Conservation (phyloP, 2,329 filamentous ascomycete genomes). For the Verticillium dahliae region DNA sequence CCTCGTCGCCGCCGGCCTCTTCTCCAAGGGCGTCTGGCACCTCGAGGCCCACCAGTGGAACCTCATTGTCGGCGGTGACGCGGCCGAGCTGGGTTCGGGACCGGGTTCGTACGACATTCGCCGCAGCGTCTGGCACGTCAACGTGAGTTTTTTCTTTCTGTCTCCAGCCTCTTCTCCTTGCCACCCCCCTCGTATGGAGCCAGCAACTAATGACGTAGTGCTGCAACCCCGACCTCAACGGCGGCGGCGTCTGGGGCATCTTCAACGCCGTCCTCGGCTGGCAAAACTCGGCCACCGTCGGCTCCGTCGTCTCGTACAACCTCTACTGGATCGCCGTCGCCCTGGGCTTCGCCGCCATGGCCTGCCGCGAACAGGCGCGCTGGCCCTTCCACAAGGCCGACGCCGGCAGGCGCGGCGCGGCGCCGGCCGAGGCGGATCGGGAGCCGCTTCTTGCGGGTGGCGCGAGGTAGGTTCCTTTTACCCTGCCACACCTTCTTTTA, state of each 20-base stretch:
- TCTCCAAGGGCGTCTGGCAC: constrained; percentile 67
- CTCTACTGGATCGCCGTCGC: constrained; percentile 13
- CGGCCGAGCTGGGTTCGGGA: constrained; percentile 42
- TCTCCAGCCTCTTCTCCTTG: background rate
- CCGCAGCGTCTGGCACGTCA: constrained; percentile 75
- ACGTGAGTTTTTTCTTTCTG: constrained; percentile 38
- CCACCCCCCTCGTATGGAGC: constrained; percentile 18
- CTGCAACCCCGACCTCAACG: constrained; percentile 58
- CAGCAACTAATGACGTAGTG: constrained; percentile 37
- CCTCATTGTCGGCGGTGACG: constrained; percentile 50
- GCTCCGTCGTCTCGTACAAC: constrained; percentile 13
- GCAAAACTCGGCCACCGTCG: constrained; percentile 14
- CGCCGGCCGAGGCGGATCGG: background rate
- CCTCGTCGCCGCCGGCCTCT: constrained; percentile 72
- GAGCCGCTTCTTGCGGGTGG: background rate
- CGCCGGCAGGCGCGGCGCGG: background rate
- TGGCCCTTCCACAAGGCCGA: background rate
- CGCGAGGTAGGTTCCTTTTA: background rate
- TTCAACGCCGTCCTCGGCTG: constrained; percentile 69
- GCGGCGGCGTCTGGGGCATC: constrained; percentile 64
- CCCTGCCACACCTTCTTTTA: background rate
- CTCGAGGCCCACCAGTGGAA: constrained; percentile 62
- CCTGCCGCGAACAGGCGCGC: constrained; percentile 9
- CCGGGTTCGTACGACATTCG: constrained; percentile 73
- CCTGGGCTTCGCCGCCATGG: constrained; percentile 10